Evolutionary conservation across 257 asterid genomes (phyloP).

Genomic region (Thymus quinquecostatus): DNA sequence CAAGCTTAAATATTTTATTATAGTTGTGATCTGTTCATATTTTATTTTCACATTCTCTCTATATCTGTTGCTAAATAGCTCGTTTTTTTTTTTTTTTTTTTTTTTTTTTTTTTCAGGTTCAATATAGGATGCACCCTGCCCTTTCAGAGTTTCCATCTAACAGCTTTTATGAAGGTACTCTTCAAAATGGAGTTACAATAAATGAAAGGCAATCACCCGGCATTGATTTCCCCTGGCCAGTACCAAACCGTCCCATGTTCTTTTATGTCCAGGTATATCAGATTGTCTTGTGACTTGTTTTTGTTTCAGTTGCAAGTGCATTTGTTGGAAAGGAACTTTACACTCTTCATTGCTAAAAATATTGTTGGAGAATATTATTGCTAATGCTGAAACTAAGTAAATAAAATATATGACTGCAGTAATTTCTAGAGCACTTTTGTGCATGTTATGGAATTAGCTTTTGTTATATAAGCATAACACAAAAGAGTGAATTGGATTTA

Average conservation of each 20-base stretch:
- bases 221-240: slow-evolving; percentile 99
- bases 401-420: slow-evolving; percentile 1
- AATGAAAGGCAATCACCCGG: slow-evolving; percentile 95
- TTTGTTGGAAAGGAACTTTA: slow-evolving; percentile 2
- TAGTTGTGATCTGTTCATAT: not conserved
- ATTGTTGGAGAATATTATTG: slow-evolving; percentile 15
- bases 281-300: slow-evolving; percentile 14
- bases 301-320: slow-evolving; percentile 15
- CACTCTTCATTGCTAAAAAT: slow-evolving; percentile 21
- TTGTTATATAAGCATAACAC: not conserved
- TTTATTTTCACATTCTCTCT: slow-evolving; percentile 22
- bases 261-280: slow-evolving; percentile 90
- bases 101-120: slow-evolving; percentile 59
- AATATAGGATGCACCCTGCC: slow-evolving; percentile 98
- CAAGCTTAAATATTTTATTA: slow-evolving; percentile 9
- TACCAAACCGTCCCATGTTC: slow-evolving; percentile 98
- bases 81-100: not conserved
- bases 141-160: slow-evolving; percentile 96
- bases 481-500: not conserved
- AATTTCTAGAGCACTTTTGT: not conserved
- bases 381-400: slow-evolving; percentile 19
- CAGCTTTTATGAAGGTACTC: slow-evolving; percentile 98
- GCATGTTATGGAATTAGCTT: slow-evolving; percentile 9
- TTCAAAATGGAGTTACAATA: slow-evolving; percentile 96
- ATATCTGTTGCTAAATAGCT: not conserved